phyloP scores from a whole-genome alignment of 2,329 filamentous ascomycete genomes.

The Stagonosporopsis rhizophila region DNA sequence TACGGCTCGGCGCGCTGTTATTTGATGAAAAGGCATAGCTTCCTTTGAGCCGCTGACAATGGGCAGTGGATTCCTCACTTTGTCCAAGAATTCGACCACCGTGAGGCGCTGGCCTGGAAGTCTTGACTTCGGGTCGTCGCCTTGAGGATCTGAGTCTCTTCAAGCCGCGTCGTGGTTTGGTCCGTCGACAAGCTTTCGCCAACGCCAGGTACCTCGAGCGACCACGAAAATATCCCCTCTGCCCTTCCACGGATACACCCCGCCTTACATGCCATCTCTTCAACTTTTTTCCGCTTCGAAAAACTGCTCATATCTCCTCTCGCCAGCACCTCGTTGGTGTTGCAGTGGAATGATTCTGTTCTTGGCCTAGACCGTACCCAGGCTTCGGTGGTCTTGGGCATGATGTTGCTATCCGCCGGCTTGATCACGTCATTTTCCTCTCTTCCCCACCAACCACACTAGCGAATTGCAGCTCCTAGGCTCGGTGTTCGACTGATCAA shows the following conservation, averaged over 20 bases:
- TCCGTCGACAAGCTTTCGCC: constrained; percentile 20
- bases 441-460: background rate
- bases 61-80: constrained; percentile 13
- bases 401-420: constrained; percentile 22
- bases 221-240: background rate
- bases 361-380: constrained; percentile 21
- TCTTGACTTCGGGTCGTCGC: constrained; percentile 2
- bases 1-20: constrained; percentile 11
- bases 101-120: constrained; percentile 4
- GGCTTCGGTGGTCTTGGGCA: constrained; percentile 15
- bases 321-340: background rate
- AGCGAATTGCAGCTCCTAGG: background rate
- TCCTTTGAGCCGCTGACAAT: constrained; percentile 2
- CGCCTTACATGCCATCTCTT: background rate
- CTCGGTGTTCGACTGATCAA: background rate
- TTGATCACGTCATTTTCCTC: constrained; percentile 23
- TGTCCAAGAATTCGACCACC: constrained; percentile 20
- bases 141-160: background rate
- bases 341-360: background rate
- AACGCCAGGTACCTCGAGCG: background rate
- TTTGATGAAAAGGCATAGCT: constrained; percentile 3
- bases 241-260: background rate
- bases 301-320: background rate
- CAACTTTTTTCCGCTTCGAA: background rate
- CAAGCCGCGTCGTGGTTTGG: background rate